phyloP scores from a whole-genome alignment of 768 basidiomycete species.

The Leucogyrophana mollusca region DNA sequence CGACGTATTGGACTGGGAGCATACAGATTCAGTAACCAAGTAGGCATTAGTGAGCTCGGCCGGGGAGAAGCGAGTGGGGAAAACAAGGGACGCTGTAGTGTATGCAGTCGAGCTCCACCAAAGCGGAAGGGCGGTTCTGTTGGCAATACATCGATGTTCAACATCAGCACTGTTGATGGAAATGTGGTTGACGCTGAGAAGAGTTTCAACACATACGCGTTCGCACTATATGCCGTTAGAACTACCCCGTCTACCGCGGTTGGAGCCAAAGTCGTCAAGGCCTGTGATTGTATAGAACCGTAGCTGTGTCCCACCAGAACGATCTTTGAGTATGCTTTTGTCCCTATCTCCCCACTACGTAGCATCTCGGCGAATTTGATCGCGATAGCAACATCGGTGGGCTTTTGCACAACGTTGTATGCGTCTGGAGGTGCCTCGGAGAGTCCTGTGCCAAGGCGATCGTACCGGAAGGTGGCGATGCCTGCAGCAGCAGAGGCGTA shows the following conservation, averaged over 20 bases:
- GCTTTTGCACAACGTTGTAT: slow-evolving; percentile 9
- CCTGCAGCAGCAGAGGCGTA: slow-evolving; percentile 11
- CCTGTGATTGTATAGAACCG: slow-evolving; percentile 9
- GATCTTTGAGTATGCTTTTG: slow-evolving; percentile 28
- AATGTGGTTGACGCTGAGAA: too few species aligned
- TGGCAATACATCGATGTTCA: too few species aligned
- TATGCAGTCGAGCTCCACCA: slow-evolving; percentile 1
- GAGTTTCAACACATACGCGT: slow-evolving; percentile 3
- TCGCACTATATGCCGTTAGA: slow-evolving; percentile 4
- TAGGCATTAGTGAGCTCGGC: slow-evolving; percentile 8
- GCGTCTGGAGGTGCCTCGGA: slow-evolving; percentile 12
- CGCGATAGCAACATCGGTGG: slow-evolving; percentile 13
- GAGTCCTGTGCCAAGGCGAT: slow-evolving; percentile 15
- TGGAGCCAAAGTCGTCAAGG: slow-evolving; percentile 4
- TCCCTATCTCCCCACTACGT: slow-evolving; percentile 4
- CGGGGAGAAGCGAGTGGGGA: slow-evolving; percentile 7
- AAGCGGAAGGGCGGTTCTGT: slow-evolving; percentile 1
- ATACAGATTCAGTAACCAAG: background rate
- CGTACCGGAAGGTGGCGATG: slow-evolving; percentile 15
- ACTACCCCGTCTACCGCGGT: slow-evolving; percentile 8
- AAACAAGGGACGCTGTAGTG: slow-evolving; percentile 8
- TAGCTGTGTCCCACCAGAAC: slow-evolving; percentile 32
- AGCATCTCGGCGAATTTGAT: slow-evolving; percentile 7
- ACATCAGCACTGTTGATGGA: too few species aligned
- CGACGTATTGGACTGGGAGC: too few species aligned